phyloP scores from a whole-genome alignment of 768 basidiomycete genomes.

The Dacryopinax spathularia region DNA sequence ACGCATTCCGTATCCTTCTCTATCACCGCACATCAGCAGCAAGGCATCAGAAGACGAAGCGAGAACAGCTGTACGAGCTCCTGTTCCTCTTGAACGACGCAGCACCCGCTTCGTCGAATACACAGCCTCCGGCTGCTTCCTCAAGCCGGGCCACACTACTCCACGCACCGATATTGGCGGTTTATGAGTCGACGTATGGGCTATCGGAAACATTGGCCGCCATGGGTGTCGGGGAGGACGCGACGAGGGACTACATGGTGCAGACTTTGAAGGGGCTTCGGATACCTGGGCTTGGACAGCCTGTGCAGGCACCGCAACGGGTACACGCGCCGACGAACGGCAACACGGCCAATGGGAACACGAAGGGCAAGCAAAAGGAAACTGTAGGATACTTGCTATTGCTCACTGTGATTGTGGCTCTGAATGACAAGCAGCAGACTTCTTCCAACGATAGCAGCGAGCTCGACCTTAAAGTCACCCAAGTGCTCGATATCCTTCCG shows the following conservation, averaged over 20 bases:
- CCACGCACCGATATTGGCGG: slow-evolving; percentile 49
- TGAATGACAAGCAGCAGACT: slow-evolving; percentile 1
- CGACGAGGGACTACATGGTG: slow-evolving; percentile 43
- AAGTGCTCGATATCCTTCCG: slow-evolving; percentile 66
- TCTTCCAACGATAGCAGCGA: neutral
- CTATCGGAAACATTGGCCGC: slow-evolving; percentile 38
- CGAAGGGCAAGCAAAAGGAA: slow-evolving; percentile 34
- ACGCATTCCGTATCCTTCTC: slow-evolving; percentile 31
- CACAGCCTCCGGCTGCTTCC: slow-evolving; percentile 10
- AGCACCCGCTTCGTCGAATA: slow-evolving; percentile 20
- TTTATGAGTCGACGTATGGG: slow-evolving; percentile 57
- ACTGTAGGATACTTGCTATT: slow-evolving; percentile 9
- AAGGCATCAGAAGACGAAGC: slow-evolving; percentile 37
- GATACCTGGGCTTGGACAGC: neutral
- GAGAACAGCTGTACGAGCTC: slow-evolving; percentile 28
- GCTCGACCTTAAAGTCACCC: slow-evolving; percentile 27
- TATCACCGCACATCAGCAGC: slow-evolving; percentile 35
- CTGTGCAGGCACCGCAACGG: neutral
- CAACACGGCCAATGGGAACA: slow-evolving; percentile 6
- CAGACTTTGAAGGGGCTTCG: neutral
- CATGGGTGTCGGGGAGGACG: slow-evolving; percentile 36
- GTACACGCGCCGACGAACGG: neutral
- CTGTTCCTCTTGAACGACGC: slow-evolving; percentile 46
- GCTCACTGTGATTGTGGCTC: neutral
- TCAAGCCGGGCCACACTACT: slow-evolving; percentile 32